Evolutionary conservation across 2,329 filamentous ascomycete genomes (phyloP).

Genomic region (Moelleriella libera): DNA sequence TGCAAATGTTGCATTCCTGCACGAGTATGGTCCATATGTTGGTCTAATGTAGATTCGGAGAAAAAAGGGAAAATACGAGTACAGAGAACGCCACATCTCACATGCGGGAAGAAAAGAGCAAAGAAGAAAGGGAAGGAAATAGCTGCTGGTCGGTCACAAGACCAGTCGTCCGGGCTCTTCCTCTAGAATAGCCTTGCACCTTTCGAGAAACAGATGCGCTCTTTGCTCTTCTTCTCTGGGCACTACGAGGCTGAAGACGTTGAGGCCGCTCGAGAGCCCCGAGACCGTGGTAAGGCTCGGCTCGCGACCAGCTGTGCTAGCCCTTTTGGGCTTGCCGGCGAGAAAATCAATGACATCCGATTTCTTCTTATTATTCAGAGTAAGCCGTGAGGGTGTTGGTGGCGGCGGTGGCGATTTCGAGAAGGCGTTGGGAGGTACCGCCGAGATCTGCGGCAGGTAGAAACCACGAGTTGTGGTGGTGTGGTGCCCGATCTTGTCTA

Average conservation of each 20-base stretch:
- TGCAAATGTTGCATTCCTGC: no score
- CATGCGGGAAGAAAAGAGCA: no score
- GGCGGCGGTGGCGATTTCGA: slow-evolving; percentile 13
- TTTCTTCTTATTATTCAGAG: slow-evolving; percentile 12
- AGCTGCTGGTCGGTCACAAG: slow-evolving; percentile 23
- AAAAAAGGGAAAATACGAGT: no score
- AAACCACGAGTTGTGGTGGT: slow-evolving; percentile 41
- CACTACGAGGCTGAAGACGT: slow-evolving; percentile 72
- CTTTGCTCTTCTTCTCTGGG: slow-evolving; percentile 68
- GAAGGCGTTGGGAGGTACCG: slow-evolving; percentile 32
- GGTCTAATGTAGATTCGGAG: no score
- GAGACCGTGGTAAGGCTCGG: slow-evolving; percentile 20
- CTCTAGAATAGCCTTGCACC: slow-evolving; percentile 74
- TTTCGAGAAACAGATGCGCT: slow-evolving; percentile 69
- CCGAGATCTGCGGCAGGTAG: slow-evolving; percentile 59
- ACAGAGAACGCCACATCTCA: no score
- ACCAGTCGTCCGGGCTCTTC: slow-evolving; percentile 65
- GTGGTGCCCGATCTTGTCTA: slow-evolving; percentile 32
- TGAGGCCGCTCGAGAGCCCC: slow-evolving; percentile 42
- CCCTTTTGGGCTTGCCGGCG: slow-evolving; percentile 10
- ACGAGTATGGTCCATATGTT: no score
- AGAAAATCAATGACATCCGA: slow-evolving; percentile 77
- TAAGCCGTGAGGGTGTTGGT: slow-evolving; percentile 5
- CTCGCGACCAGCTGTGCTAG: slow-evolving; percentile 9
- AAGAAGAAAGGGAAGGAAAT: no score